Percentiles rank a stretch among this genome's conserved stretches.
phyloP scores from a whole-genome alignment of 2,329 filamentous ascomycete species.

The Aspergillus udagawae region DNA sequence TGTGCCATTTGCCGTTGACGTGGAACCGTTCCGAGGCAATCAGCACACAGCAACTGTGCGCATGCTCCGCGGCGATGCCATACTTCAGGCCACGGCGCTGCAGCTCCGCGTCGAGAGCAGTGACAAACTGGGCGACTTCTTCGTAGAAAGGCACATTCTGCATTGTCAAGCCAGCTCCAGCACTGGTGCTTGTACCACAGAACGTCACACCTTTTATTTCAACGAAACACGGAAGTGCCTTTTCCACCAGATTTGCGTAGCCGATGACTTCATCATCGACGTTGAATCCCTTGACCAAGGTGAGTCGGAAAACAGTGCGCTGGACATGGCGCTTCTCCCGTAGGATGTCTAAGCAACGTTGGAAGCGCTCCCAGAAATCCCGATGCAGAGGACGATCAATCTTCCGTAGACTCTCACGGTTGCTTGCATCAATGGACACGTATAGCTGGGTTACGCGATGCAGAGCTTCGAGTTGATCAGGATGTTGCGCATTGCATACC shows the following conservation, averaged over 20 bases:
- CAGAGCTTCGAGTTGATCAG: constrained; percentile 78
- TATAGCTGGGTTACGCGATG: constrained; percentile 91
- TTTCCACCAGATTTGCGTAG: constrained; percentile 84
- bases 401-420: constrained; percentile 77
- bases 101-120: constrained; percentile 67
- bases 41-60: constrained; percentile 88
- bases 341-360: constrained; percentile 83
- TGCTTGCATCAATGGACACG: constrained; percentile 91
- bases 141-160: constrained; percentile 95
- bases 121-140: constrained; percentile 80
- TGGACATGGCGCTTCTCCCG: constrained; percentile 78
- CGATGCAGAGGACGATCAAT: constrained; percentile 91
- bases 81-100: constrained; percentile 69
- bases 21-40: constrained; percentile 78
- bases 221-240: constrained; percentile 83
- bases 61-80: constrained; percentile 91
- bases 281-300: constrained; percentile 97
- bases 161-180: constrained; percentile 88
- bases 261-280: constrained; percentile 88
- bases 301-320: constrained; percentile 90
- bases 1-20: constrained; percentile 78
- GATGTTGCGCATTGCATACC: constrained; percentile 96
- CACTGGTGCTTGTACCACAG: constrained; percentile 83
- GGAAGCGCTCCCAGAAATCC: constrained; percentile 97
- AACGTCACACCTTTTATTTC: constrained; percentile 97